Evolutionary conservation across 305 asterid genomes (phyloP).

Genomic region (Fraxinus angustifolia): DNA sequence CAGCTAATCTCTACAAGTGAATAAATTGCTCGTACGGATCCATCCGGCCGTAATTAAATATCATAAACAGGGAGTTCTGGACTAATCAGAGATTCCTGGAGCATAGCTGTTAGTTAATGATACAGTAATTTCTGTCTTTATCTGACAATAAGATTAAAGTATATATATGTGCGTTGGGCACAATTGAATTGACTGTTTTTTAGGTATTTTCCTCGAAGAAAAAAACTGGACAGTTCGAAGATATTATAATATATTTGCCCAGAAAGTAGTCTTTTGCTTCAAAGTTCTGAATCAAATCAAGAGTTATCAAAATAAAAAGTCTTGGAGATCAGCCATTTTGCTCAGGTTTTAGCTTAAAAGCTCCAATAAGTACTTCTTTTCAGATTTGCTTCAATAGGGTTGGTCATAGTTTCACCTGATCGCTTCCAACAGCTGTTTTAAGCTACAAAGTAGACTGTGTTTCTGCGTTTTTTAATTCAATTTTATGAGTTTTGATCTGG

Average conservation of each 20-base stretch:
- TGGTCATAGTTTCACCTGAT: conserved; percentile 14
- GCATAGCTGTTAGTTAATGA: background rate
- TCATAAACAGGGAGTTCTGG: too few species aligned
- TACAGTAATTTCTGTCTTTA: background rate
- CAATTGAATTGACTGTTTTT: background rate
- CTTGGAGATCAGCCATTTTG: conserved; percentile 4
- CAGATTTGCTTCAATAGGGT: conserved; percentile 21
- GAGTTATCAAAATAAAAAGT: background rate
- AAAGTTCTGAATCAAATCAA: background rate
- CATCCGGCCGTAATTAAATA: too few species aligned
- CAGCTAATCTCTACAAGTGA: too few species aligned
- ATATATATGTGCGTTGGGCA: background rate
- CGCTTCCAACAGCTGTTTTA: conserved; percentile 4
- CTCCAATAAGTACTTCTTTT: background rate
- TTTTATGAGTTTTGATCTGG: background rate
- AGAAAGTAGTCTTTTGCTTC: background rate
- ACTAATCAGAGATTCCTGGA: background rate
- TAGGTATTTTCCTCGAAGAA: conserved; percentile 22
- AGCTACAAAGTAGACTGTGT: background rate
- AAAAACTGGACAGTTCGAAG: conserved; percentile 15
- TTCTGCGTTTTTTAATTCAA: background rate
- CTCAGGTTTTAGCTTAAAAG: conserved; percentile 26
- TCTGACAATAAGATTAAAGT: background rate
- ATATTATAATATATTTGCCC: background rate
- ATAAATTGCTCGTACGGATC: too few species aligned